Evolutionary conservation across 805 yeast species (phyloP).

Genomic region (Zygosaccharomyces gambellarensis): DNA sequence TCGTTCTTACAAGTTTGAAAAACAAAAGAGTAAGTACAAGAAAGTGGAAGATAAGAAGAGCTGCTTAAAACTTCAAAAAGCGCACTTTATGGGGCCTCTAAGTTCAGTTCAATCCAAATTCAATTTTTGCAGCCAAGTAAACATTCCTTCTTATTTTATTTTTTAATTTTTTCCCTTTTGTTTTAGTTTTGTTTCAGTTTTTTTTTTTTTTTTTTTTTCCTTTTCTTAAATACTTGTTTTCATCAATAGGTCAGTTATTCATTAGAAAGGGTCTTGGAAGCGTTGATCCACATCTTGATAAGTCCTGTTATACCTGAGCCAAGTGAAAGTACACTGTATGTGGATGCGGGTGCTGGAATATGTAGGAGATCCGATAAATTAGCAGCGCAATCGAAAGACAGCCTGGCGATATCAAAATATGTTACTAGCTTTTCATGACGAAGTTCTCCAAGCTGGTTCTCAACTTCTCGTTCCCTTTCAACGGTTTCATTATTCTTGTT

Average conservation of each 20-base stretch:
- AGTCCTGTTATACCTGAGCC: conserved; percentile 31
- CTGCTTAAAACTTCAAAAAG: background rate
- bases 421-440: conserved; percentile 36
- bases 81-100: background rate
- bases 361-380: conserved; percentile 45
- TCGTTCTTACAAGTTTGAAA: background rate
- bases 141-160: no score
- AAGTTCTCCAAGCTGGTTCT: conserved; percentile 32
- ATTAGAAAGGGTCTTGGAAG: conserved; percentile 16
- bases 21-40: background rate
- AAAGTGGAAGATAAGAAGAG: background rate
- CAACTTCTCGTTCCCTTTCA: conserved; percentile 13
- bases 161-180: background rate
- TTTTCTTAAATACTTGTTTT: no score
- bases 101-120: background rate
- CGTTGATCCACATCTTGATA: conserved; percentile 29
- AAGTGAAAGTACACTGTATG: conserved; percentile 30
- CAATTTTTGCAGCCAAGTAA: no score
- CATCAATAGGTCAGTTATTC: background rate
- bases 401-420: conserved; percentile 40
- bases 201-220: background rate
- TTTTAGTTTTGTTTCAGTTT: background rate
- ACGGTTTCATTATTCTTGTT: conserved; percentile 11
- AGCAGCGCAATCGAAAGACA: conserved; percentile 44
- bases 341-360: conserved; percentile 34